A percentile compares a stretch with the other conserved stretches of the same genome.
Evolutionary conservation across 1,284 basidiomycete species (phyloP).

Genomic region (Ganoderma lucidum): DNA sequence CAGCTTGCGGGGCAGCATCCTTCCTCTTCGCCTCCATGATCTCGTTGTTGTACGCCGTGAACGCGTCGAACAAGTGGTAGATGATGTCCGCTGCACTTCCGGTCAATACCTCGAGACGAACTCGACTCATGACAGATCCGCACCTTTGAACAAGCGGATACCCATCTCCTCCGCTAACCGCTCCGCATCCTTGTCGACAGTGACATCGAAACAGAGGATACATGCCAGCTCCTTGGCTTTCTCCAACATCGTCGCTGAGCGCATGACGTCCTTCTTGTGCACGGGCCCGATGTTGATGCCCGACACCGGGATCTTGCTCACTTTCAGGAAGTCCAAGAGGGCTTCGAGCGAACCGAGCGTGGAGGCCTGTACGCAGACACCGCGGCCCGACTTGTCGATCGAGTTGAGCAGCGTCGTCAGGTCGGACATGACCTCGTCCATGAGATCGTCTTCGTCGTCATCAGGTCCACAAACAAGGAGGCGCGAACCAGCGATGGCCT

Average conservation of each 20-base stretch:
- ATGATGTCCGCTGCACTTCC: slow-evolving; percentile 86
- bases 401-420: slow-evolving; percentile 90
- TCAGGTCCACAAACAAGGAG: slow-evolving; percentile 92
- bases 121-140: slow-evolving; percentile 21
- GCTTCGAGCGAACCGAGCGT: slow-evolving; percentile 98
- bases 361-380: slow-evolving; percentile 98
- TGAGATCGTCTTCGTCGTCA: slow-evolving; percentile 95
- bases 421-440: slow-evolving; percentile 97
- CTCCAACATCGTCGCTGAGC: slow-evolving; percentile 94
- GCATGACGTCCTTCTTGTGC: slow-evolving; percentile 96
- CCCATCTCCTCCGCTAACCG: slow-evolving; percentile 93
- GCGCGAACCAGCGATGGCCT: slow-evolving; percentile 98
- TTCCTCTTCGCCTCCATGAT: slow-evolving; percentile 92
- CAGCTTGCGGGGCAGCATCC: slow-evolving; percentile 94
- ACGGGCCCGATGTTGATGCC: slow-evolving; percentile 99
- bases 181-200: slow-evolving; percentile 93
- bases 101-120: slow-evolving; percentile 1
- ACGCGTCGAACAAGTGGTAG: slow-evolving; percentile 98
- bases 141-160: slow-evolving; percentile 93
- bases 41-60: slow-evolving; percentile 95
- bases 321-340: slow-evolving; percentile 93
- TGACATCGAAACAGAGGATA: slow-evolving; percentile 97
- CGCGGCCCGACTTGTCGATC: slow-evolving; percentile 94
- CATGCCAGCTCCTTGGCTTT: slow-evolving; percentile 96
- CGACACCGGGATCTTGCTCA: slow-evolving; percentile 96